A percentile compares a stretch with the other conserved stretches of the same genome.
Evolutionary conservation across 345 rosid genomes (phyloP).

Genomic region (Zanthoxylum bungeanum): DNA sequence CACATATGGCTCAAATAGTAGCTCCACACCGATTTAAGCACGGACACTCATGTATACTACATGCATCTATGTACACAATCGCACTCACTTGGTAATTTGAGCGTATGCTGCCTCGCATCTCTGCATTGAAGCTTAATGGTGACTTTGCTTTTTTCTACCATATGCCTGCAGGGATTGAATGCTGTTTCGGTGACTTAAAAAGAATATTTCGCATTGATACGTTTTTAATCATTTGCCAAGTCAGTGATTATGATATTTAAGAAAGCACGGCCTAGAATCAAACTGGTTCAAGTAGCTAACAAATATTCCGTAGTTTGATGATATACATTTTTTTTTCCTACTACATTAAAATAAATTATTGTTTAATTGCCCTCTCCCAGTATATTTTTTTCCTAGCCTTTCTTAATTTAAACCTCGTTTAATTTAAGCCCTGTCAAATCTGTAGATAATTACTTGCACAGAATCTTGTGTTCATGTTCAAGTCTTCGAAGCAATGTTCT

Average conservation of each 20-base stretch:
- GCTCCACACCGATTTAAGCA: background rate
- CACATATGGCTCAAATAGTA: background rate
- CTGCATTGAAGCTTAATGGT: background rate
- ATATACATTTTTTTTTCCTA: background rate
- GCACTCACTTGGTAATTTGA: background rate
- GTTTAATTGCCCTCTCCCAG: background rate
- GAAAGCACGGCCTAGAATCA: constrained; percentile 4
- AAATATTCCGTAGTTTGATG: background rate
- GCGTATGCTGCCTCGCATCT: background rate
- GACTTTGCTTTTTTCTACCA: background rate
- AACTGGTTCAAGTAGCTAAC: background rate
- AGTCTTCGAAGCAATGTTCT: no score
- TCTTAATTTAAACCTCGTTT: background rate
- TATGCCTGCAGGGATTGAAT: constrained; percentile 13
- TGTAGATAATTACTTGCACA: background rate
- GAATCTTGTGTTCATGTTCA: background rate
- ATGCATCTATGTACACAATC: no score
- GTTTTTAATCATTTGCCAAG: background rate
- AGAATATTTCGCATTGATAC: background rate
- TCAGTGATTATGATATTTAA: background rate
- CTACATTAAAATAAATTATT: background rate
- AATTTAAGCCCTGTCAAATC: no score
- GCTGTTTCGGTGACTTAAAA: background rate
- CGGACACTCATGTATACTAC: background rate
- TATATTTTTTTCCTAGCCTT: no score